Evolutionary conservation across 2,329 filamentous ascomycete genomes (phyloP), one percentile per base, ranked within the genome.

Genomic region (Hymenoscyphus infarciens): DNA sequence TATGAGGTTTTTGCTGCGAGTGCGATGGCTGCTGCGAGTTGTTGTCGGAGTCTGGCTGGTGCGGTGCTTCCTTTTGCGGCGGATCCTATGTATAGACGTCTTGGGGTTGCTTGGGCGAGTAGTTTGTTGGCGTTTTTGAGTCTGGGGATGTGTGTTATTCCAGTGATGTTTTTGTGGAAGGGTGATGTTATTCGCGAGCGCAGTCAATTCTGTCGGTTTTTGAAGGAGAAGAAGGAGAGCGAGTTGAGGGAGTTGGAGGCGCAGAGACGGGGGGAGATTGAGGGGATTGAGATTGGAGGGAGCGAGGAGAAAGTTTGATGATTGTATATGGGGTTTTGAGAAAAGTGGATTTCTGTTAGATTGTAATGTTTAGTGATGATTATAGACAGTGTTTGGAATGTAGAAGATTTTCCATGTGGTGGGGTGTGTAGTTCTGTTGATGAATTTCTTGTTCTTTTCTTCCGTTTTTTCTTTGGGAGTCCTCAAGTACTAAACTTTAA

Each of bases 1-100:
- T 85, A 86, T 67, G 82, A 82, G n/a, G 75, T 78, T 63, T 85
- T 85, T 68, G 83, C 83, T 0, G 84, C 85, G 16, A 82, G 78
- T 55, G 76, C 87, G 2, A 86, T 80, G 68, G 78, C 78, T 1
- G 76, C 75, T 25, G 75, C 78, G 54, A 74, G 75, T 64, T 72
- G 74, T 39, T 71, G 70, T 13, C 69, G 77, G 25, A 76, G 73
- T 33, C 70, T 77, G 1, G 70, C 81, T 4, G 81, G 80, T 0
- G 77, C 79, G 6, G 78, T 76, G 0, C 74, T 80, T 1, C 78
- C 82, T 10, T 77, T 82, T 63, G 81, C 82, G 63, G 74, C 76
- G 0, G 73, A 75, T 16, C 80, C 80, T 0, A 76, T 83, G 72
- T 82, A 79, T 64, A 66, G 71, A 10, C 78, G 76, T 38, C 59